These are phyloP conservation scores for Chlamydomonas sp. DNA, from an alignment of 139 green algal species.

Conservation along the genomic window DNA sequence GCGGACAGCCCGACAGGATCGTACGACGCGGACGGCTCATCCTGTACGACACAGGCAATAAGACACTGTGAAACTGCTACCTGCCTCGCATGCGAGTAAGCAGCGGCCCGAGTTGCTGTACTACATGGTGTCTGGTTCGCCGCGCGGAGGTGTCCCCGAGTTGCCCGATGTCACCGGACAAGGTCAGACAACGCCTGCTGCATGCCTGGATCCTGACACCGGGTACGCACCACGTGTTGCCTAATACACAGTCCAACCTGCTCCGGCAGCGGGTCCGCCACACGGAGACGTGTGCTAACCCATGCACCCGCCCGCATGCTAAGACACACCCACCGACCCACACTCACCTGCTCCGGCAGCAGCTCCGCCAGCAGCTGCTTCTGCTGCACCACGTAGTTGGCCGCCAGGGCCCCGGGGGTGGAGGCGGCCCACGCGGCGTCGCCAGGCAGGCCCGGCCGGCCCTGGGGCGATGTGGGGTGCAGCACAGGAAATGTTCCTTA, in stretches of 20 bases:
- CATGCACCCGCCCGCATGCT: background rate
- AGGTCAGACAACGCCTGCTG: no score
- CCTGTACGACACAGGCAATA: background rate
- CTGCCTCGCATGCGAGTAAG: no score
- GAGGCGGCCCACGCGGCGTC: slow-evolving; percentile 6
- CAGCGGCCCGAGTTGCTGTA: no score
- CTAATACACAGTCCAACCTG: no score
- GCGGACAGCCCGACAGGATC: slow-evolving; percentile 54
- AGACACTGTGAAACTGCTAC: no score
- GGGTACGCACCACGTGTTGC: no score
- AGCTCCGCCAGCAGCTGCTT: slow-evolving; percentile 53
- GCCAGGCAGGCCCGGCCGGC: background rate
- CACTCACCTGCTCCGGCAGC: slow-evolving; percentile 50
- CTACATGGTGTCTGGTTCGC: no score
- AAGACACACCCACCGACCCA: slow-evolving; percentile 19
- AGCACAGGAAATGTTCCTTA: background rate
- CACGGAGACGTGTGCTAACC: no score
- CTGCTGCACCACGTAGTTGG: slow-evolving; percentile 57
- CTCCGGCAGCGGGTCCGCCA: no score
- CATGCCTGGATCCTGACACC: no score
- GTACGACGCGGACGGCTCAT: background rate
- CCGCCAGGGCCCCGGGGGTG: slow-evolving; percentile 46
- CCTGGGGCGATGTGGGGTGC: background rate
- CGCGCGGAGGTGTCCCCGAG: no score
- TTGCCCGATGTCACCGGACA: no score